Base-by-base conservation (phyloP, 352 stramenopile species). In the Globisporangium nagaii region DNA sequence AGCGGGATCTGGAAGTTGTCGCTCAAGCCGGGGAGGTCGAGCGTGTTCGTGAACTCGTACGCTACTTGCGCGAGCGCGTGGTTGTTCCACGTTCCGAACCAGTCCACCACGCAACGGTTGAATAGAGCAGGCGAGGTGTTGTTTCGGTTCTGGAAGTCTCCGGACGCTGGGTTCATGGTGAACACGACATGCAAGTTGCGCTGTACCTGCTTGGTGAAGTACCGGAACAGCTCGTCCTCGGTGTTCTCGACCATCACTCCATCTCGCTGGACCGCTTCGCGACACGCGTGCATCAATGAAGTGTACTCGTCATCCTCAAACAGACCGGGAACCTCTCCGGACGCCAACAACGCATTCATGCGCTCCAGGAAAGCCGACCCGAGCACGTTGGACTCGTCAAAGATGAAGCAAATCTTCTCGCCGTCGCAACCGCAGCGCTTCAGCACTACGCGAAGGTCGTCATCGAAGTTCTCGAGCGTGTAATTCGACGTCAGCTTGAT, bases 361-460 rank as follows among this genome's bases (percentile, higher is more conserved):
- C 97, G 91, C 70, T 99, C 98, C 62, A 99, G 79, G 68, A 99
- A 99, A 4, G 96, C 97, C 11, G 93, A 97, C 31, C 96, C 89
- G 1, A 99, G 78, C 19, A 98, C 96, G 62, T 99, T 99, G 11
- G 86, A 97, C 71, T 99, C 98, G 66, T 99, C 98, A 75, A 99
- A 99, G 62, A 99, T 99, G 66, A 99, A 99, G 58, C 96, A 99
- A 27, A 99, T 96, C 71, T 98, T 98, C 73, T 99, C 98, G 17
- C 96, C 96, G 56, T 99, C 89, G 56, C 98, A 97, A 27, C 98
- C 98, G 28, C 97, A 97, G 37, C 97, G 76, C 58, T 97, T 97
- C 60, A 99, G 97, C 17, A 99, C 89, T 36, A 93, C 70, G 24
- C 97, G 83, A 28, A 99, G 76, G 71, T 99, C 98, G 47, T 99